These are phyloP conservation scores for Eucalyptus erythrocorys DNA, from an alignment of 345 rosid genomes.

Conservation along the genomic window DNA sequence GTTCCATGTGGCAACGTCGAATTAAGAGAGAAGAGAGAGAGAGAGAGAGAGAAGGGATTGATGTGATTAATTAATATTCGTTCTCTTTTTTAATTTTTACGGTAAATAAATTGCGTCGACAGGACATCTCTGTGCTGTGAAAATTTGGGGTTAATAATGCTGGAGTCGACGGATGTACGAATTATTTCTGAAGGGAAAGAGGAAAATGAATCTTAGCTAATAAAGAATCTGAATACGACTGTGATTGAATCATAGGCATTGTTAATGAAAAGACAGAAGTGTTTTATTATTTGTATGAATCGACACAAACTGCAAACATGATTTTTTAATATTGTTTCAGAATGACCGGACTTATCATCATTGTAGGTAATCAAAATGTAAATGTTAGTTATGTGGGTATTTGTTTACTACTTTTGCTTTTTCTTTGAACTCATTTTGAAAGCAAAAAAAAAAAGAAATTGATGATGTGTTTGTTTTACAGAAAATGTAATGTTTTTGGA, in stretches of 20 bases:
- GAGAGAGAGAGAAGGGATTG: neutral
- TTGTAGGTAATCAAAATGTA: neutral
- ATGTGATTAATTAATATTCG: neutral
- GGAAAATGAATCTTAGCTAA: neutral
- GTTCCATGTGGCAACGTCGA: neutral
- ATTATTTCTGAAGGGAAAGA: neutral
- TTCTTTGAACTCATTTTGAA: neutral
- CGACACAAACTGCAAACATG: fast-evolving
- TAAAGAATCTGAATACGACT: neutral
- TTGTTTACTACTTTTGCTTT: neutral
- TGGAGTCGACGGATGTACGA: neutral
- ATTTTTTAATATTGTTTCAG: no score
- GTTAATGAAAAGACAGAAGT: neutral
- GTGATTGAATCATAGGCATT: neutral
- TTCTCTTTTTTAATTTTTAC: neutral
- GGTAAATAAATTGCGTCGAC: neutral
- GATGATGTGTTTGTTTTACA: no score
- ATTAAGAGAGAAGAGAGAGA: no score
- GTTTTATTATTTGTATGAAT: no score
- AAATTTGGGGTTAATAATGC: neutral
- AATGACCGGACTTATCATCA: neutral
- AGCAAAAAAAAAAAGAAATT: no score
- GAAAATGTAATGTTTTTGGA: no score
- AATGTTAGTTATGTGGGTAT: neutral
- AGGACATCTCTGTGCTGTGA: neutral